Evolutionary conservation across 2,329 filamentous ascomycete species (phyloP), one percentile per base, ranked within the genome.

Genomic region (Dactylonectria estremocensis): DNA sequence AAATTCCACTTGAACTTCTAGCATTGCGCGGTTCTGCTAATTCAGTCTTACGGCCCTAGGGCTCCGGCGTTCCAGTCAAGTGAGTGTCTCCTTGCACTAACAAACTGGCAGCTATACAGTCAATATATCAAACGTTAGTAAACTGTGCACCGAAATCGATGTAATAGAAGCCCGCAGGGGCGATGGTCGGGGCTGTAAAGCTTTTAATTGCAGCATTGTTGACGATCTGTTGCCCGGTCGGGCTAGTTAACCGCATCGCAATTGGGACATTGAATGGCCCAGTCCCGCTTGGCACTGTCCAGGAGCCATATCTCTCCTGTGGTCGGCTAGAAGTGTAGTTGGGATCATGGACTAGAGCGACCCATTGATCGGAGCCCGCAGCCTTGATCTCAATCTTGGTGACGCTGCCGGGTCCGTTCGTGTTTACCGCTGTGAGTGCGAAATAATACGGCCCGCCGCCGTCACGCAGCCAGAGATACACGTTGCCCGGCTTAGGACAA

Each of bases 91-190:
- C 48, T 50, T 28, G 48, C 22, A 8, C 20, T 50, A 31, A 28
- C 22, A 4, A 50, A 31, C 20, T 31, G 22, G 48, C 11, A 28
- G 48, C 22, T 28, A 28, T 6, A 50, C 48, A 31, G 24, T 16
- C 3, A 43, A 43, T 43, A 43, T 45, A 18, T 53, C 16, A 61
- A 22, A 61, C 7, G 8, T 61, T 61, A 7, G 58, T 61, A 54
- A 61, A 61, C 58, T 61, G 58, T 6, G 58, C 58, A 48, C 58
- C 58, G n/a, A 61, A 61, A n/a, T 61, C 58, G 9, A 61, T 54
- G 16, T 61, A 61, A 13, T 61, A 61, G n/a, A 61, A 61, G 1
- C 58, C 58, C 4, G 58, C 49, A 37, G 58, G 58, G 28, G 58
- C 49, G 37, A 35, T 54, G 2, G 49, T 11, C 1, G 58, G 58